Evolutionary conservation across 2,329 filamentous ascomycete species (phyloP).

Genomic region (Ophiocordyceps sinensis): DNA sequence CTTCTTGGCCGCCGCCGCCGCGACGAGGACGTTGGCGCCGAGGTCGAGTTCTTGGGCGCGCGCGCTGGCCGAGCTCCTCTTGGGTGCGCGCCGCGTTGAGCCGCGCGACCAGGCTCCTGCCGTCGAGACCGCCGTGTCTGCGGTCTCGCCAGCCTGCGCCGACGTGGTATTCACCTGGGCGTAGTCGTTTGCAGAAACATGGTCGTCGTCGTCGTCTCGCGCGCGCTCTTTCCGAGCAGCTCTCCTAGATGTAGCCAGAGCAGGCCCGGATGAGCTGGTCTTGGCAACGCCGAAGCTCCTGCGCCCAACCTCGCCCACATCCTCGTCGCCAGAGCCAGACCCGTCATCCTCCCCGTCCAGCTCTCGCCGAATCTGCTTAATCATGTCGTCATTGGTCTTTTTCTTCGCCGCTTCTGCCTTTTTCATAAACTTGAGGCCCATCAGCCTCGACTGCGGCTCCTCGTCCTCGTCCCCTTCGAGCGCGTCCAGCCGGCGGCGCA

Average conservation of each 20-base stretch:
- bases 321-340: slow-evolving; percentile 36
- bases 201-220: slow-evolving; percentile 12
- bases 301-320: slow-evolving; percentile 49
- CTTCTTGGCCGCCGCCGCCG: slow-evolving; percentile 13
- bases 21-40: slow-evolving; percentile 18
- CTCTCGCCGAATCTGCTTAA: slow-evolving; percentile 55
- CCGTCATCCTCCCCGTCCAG: slow-evolving; percentile 45
- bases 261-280: slow-evolving; percentile 15
- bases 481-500: slow-evolving; percentile 31
- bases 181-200: neutral
- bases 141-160: neutral
- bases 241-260: slow-evolving; percentile 14
- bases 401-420: slow-evolving; percentile 69
- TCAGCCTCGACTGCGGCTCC: slow-evolving; percentile 51
- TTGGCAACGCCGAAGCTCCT: slow-evolving; percentile 46
- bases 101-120: slow-evolving; percentile 28
- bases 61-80: slow-evolving; percentile 15
- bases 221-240: slow-evolving; percentile 14
- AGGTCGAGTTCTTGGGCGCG: slow-evolving; percentile 26
- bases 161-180: neutral
- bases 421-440: slow-evolving; percentile 88
- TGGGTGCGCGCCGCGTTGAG: slow-evolving; percentile 20
- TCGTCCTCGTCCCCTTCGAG: slow-evolving; percentile 31
- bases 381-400: slow-evolving; percentile 65
- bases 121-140: slow-evolving; percentile 11